Conservation (phyloP, 2,329 filamentous ascomycete genomes). For the Aspergillus fijiensis region DNA sequence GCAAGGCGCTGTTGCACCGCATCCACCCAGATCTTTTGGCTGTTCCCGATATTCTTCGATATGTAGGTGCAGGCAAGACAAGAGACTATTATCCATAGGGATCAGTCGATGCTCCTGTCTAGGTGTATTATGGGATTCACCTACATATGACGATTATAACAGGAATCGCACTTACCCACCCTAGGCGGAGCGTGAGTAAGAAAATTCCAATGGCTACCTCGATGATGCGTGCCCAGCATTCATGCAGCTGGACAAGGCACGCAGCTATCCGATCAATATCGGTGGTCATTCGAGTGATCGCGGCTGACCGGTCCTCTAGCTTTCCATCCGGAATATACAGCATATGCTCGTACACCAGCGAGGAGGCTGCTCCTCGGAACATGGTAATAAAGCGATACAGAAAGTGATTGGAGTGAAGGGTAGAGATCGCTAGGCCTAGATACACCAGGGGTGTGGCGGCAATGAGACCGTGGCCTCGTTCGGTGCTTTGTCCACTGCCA, state of each 20-base stretch:
- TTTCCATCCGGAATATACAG: background rate
- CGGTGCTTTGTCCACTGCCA: background rate
- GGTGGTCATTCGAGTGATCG: conserved; percentile 1
- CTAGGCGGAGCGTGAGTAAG: background rate
- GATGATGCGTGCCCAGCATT: background rate
- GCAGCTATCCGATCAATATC: background rate
- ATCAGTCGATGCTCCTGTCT: background rate
- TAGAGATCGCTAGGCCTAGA: background rate
- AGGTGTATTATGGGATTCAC: no score
- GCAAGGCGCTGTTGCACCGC: conserved; percentile 44
- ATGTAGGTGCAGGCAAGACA: conserved; percentile 5
- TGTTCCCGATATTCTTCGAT: conserved; percentile 9
- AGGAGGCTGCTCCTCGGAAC: background rate
- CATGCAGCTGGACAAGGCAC: background rate
- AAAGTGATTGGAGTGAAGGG: background rate
- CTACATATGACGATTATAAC: background rate
- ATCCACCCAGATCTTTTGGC: conserved; percentile 42
- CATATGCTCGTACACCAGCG: background rate
- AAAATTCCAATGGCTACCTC: background rate
- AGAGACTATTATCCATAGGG: background rate
- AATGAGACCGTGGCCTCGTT: background rate
- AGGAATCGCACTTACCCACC: background rate
- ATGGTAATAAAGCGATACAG: background rate
- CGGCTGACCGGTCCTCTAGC: background rate
- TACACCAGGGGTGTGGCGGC: background rate